These are phyloP conservation scores for Eremochloa ophiuroides DNA, from an alignment of 176 grass and related monocot species.

Conservation along the genomic window DNA sequence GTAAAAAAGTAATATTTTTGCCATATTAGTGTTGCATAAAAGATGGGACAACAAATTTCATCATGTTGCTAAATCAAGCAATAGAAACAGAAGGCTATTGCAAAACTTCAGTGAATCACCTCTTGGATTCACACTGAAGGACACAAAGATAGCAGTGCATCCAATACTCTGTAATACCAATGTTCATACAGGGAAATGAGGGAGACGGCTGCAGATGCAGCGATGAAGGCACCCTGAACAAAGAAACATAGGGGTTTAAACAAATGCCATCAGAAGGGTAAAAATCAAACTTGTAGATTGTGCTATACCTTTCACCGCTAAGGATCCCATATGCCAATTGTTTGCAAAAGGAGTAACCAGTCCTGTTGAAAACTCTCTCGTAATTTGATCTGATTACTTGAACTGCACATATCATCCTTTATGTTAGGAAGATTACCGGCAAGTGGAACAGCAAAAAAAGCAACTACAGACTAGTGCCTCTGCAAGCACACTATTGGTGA, in stretches of 20 bases:
- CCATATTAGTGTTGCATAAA: background rate
- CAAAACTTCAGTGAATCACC: background rate
- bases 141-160: constrained; percentile 42
- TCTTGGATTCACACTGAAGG: constrained; percentile 25
- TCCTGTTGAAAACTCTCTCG: constrained; percentile 43
- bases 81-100: background rate
- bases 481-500: background rate
- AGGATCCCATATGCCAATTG: constrained; percentile 69
- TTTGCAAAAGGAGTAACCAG: constrained; percentile 63
- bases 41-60: background rate
- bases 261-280: background rate
- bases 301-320: constrained; percentile 71
- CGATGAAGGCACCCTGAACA: constrained; percentile 63
- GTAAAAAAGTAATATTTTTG: background rate
- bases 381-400: constrained; percentile 64
- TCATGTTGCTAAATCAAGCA: background rate
- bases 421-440: constrained; percentile 14
- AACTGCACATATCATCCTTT: constrained; percentile 35
- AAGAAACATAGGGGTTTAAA: constrained; percentile 5
- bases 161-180: constrained; percentile 68
- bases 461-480: background rate
- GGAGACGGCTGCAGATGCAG: constrained; percentile 40
- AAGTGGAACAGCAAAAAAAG: background rate
- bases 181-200: constrained; percentile 60
- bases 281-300: background rate